Conservation (phyloP, 495 filamentous ascomycete genomes). For the Penicillium lividum region DNA sequence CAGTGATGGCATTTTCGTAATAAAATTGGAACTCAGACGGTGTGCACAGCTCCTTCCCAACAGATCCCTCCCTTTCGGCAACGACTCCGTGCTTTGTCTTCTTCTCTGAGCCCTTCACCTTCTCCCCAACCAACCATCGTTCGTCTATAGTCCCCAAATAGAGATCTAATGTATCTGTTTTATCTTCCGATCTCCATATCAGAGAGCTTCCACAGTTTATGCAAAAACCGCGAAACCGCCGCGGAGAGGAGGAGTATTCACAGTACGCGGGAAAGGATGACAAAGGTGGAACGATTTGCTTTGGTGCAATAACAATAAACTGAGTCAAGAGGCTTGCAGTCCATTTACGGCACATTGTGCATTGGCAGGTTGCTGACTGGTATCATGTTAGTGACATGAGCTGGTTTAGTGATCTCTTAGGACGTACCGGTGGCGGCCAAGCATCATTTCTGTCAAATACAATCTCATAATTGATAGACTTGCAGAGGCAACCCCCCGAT, state of each 20-base stretch:
- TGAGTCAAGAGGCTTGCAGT: slow-evolving; percentile 3
- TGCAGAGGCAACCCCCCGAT: slow-evolving; percentile 1
- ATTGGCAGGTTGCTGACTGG: slow-evolving; percentile 4
- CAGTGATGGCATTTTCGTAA: slow-evolving; percentile 5
- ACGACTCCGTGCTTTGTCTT: background rate
- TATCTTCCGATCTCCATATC: slow-evolving; percentile 7
- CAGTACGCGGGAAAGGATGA: background rate
- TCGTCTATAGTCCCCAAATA: slow-evolving; percentile 2
- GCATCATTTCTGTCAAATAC: background rate
- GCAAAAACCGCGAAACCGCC: background rate
- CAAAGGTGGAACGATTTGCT: slow-evolving; percentile 2
- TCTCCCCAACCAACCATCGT: slow-evolving; percentile 2
- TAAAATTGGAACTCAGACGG: slow-evolving; percentile 8
- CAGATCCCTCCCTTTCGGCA: background rate
- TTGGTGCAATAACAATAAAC: background rate
- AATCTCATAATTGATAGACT: slow-evolving; percentile 3
- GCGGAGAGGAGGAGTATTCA: background rate
- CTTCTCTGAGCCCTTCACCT: slow-evolving; percentile 3
- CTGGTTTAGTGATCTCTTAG: background rate
- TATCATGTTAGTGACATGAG: too few species aligned
- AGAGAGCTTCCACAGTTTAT: background rate
- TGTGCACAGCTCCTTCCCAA: background rate
- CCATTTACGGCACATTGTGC: slow-evolving; percentile 8
- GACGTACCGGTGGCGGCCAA: slow-evolving; percentile 3
- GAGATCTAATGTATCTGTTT: slow-evolving; percentile 5